Evolutionary conservation across 1,284 basidiomycete genomes (phyloP).

Genomic region (Kwoniella shivajii): DNA sequence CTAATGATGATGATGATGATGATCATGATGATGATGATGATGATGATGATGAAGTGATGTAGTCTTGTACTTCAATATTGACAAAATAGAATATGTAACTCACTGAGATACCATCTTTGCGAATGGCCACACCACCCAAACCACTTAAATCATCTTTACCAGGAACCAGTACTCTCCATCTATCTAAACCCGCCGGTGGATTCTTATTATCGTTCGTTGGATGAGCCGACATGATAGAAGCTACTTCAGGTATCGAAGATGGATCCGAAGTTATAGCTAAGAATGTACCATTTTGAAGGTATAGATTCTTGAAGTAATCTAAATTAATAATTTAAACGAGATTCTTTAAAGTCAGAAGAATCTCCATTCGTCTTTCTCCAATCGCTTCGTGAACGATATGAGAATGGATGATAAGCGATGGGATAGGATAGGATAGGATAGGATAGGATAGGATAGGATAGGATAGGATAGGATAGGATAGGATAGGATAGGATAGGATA

Average conservation of each 20-base stretch:
- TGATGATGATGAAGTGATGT: too few relatives aligned
- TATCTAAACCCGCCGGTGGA: conserved; percentile 19
- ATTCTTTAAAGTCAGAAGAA: background rate
- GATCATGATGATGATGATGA: too few relatives aligned
- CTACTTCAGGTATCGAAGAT: conserved; percentile 27
- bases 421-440: too few relatives aligned
- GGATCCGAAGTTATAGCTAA: conserved; percentile 41
- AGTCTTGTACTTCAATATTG: background rate
- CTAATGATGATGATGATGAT: too few relatives aligned
- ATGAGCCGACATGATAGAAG: conserved; percentile 20
- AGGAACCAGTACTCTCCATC: conserved; percentile 17
- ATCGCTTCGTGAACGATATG: too few relatives aligned
- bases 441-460: too few relatives aligned
- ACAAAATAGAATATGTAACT: conserved; percentile 2
- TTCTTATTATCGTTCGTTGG: conserved; percentile 16
- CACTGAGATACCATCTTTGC: conserved; percentile 27
- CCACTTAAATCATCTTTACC: conserved; percentile 10
- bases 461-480: too few relatives aligned
- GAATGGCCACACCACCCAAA: conserved; percentile 27
- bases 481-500: too few relatives aligned
- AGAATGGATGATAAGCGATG: too few relatives aligned
- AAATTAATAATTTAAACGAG: background rate
- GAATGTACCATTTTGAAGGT: conserved; percentile 40
- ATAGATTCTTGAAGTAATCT: conserved; percentile 63
- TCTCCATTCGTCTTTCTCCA: too few relatives aligned